These are phyloP conservation scores for Ocimum tenuiflorum DNA, from an alignment of 257 asterid species.

Conservation along the genomic window DNA sequence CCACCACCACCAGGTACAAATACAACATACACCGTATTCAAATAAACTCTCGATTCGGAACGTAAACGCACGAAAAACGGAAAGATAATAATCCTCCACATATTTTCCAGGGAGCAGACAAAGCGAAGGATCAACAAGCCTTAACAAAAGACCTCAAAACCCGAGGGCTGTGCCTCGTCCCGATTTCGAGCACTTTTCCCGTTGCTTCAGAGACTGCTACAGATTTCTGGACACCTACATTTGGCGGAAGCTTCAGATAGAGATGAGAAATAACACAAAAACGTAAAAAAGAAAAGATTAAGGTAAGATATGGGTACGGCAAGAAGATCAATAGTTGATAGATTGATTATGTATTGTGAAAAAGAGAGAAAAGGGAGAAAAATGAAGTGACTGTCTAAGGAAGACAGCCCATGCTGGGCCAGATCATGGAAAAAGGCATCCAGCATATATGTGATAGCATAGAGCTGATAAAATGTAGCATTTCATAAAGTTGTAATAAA, in stretches of 20 bases:
- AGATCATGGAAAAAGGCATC: conserved; percentile 23
- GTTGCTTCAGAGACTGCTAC: conserved; percentile 57
- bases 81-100: neutral
- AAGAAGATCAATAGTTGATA: conserved; percentile 4
- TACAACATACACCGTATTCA: neutral
- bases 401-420: conserved; percentile 61
- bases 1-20: neutral
- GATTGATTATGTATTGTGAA: neutral
- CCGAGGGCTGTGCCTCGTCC: conserved; percentile 84
- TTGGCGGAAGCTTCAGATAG: conserved; percentile 61
- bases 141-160: conserved; percentile 45
- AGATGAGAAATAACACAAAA: neutral
- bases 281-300: neutral
- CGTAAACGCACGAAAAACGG: neutral
- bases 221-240: conserved; percentile 83
- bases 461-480: conserved; percentile 18
- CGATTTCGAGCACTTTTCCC: conserved; percentile 75
- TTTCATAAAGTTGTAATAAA: conserved; percentile 23
- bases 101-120: conserved; percentile 32
- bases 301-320: conserved; percentile 1
- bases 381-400: conserved; percentile 32
- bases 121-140: conserved; percentile 33
- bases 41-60: no score
- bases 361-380: conserved; percentile 9
- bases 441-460: conserved; percentile 17